A percentile compares a stretch with the other conserved stretches of the same genome.
Conservation (phyloP, 2,329 filamentous ascomycete genomes). For the Aspergillus luchuensis region DNA sequence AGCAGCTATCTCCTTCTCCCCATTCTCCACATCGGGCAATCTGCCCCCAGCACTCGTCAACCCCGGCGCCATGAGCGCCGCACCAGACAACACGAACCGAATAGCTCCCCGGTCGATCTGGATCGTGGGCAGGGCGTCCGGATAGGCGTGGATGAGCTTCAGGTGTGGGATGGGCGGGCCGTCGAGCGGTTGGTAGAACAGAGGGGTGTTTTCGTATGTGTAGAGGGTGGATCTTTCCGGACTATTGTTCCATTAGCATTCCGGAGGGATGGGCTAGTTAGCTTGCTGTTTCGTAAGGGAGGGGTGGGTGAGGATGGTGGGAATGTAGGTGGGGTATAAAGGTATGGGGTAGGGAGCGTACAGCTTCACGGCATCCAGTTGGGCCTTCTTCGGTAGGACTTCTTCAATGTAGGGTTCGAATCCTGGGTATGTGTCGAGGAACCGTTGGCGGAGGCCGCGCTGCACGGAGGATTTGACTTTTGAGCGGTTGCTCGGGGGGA, state of each 20-base stretch:
- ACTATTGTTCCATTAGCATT: constrained; percentile 37
- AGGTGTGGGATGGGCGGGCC: constrained; percentile 84
- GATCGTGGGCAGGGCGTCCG: constrained; percentile 76
- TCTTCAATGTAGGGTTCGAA: constrained; percentile 89
- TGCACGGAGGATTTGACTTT: constrained; percentile 98
- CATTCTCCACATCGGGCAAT: constrained; percentile 65
- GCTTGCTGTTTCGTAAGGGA: too few relatives aligned
- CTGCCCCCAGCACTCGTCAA: constrained; percentile 81
- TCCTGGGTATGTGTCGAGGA: constrained; percentile 81
- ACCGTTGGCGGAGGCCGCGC: constrained; percentile 77
- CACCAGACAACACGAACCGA: constrained; percentile 90
- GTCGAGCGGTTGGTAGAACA: constrained; percentile 89
- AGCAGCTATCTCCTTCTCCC: constrained; percentile 60
- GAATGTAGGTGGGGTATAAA: too few relatives aligned
- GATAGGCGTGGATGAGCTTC: constrained; percentile 85
- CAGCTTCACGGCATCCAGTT: constrained; percentile 88
- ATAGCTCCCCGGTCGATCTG: constrained; percentile 95
- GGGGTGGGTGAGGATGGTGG: too few relatives aligned
- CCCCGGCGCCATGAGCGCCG: constrained; percentile 94
- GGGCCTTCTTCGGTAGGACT: constrained; percentile 90
- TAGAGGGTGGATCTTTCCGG: constrained; percentile 90
- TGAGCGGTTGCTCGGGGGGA: constrained; percentile 77
- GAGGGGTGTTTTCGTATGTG: constrained; percentile 71
- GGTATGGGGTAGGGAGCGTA: constrained; percentile 30
- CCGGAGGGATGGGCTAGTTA: too few relatives aligned